Evolutionary conservation across 2,329 filamentous ascomycete species (phyloP).

Genomic region (Paraphoma chrysanthemicola): DNA sequence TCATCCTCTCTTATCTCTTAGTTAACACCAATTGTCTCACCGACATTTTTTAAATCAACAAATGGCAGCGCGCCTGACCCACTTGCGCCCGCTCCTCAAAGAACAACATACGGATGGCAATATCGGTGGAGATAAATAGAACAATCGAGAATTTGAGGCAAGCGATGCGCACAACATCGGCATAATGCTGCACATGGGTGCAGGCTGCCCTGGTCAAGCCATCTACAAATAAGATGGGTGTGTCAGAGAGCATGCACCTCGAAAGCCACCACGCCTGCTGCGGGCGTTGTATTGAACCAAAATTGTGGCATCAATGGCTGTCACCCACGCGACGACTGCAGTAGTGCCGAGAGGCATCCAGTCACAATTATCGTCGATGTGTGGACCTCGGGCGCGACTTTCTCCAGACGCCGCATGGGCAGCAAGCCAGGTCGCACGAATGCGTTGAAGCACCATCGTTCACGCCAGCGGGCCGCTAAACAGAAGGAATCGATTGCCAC

Average conservation of each 20-base stretch:
- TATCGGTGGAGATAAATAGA: conserved; percentile 18
- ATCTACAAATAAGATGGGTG: conserved; percentile 14
- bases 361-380: background rate
- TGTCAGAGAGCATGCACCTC: conserved; percentile 5
- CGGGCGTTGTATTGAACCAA: conserved; percentile 6
- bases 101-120: conserved; percentile 11
- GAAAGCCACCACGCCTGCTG: conserved; percentile 7
- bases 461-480: conserved; percentile 41
- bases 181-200: conserved; percentile 10
- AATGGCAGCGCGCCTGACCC: conserved; percentile 5
- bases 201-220: conserved; percentile 13
- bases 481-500: conserved; percentile 40
- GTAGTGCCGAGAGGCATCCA: conserved; percentile 1
- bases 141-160: background rate
- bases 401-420: conserved; percentile 5
- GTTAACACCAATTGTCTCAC: conserved; percentile 14
- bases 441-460: conserved; percentile 21
- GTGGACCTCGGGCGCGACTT: background rate
- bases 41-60: conserved; percentile 27
- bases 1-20: background rate
- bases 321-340: conserved; percentile 6
- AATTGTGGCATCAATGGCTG: background rate
- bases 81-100: background rate
- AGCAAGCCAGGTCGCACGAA: conserved; percentile 7
- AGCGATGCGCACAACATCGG: conserved; percentile 2